Base-by-base conservation (phyloP, 495 filamentous ascomycete species). In the Xylaria scruposa region DNA sequence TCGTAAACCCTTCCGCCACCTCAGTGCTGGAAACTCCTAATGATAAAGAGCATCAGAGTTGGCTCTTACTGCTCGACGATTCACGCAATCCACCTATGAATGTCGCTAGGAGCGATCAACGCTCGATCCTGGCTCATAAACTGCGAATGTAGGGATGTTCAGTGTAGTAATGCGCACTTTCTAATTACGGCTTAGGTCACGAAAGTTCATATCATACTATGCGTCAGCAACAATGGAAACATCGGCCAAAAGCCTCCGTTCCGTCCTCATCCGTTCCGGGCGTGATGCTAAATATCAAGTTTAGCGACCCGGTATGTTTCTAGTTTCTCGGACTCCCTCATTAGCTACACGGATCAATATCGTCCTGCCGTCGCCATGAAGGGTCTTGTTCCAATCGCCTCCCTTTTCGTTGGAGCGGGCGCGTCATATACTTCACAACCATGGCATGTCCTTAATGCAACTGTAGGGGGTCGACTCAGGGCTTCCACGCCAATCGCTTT, bases 391-490 rank as follows among this genome's bases (percentile, higher is more conserved):
- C 26, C 29, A 51, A 38, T 49, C 56, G 42, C 44, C 56, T 21
- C 21, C 56, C 67, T 70, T 49, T 26, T 70, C 44, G 38, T 29
- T 31, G 67, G 56, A 10, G 67, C 12, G 13, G 31, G 29, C 44
- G 67, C 44, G 31, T 46, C 53, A 53, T 60, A 9, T 31, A 49
- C 26, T 38, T 40, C 54, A 21, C 54, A 51, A 31, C 56, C 58
- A 58, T 77, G 73, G 75, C 49, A 56, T 7, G 21, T 67, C 17
- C 68, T 78, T n/a, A 80, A 80, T 53, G 36, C 31, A 31, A 75
- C 71, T 36, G 49, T 79, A 10, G 53, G 38, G 10, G 78, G 78
- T 19, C 75, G 76, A n/a, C 63, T 79, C 26, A 71, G 71, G 60
- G 26, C 26, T 19, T 56, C 54, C 24, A 59, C 36, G 21, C 78